Conservation (phyloP, 2,329 filamentous ascomycete genomes). For the Pyrenochaeta sp. region DNA sequence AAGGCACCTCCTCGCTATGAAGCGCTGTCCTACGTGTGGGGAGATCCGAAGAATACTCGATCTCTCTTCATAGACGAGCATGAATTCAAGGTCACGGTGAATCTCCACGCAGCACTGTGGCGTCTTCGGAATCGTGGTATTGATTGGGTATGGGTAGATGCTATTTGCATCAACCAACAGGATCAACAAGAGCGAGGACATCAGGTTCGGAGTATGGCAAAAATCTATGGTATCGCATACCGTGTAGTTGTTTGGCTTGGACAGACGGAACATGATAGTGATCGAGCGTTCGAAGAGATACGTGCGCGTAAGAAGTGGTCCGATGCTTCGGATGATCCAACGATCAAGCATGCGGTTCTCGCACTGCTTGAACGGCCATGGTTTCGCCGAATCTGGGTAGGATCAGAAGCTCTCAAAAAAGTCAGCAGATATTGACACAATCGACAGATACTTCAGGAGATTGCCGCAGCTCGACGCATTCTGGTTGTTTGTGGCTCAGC, state of each 20-base stretch:
- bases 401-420: neutral
- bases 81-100: neutral
- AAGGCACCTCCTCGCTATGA: neutral
- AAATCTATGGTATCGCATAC: slow-evolving; percentile 19
- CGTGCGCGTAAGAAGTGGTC: neutral
- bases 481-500: slow-evolving; percentile 13
- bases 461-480: slow-evolving; percentile 19
- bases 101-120: slow-evolving; percentile 4
- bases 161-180: slow-evolving; percentile 21
- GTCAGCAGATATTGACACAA: neutral
- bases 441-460: slow-evolving; percentile 20
- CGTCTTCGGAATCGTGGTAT: slow-evolving; percentile 8
- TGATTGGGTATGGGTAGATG: slow-evolving; percentile 15
- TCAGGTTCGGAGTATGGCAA: slow-evolving; percentile 24
- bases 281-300: slow-evolving; percentile 6
- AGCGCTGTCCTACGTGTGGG: slow-evolving; percentile 7
- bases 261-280: slow-evolving; percentile 11
- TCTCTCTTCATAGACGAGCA: slow-evolving; percentile 7
- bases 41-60: neutral
- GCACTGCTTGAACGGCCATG: neutral
- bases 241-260: slow-evolving; percentile 27
- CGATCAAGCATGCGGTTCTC: neutral
- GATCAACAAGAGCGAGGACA: slow-evolving; percentile 17
- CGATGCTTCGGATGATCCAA: neutral
- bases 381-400: neutral